Conservation (phyloP, 2,329 filamentous ascomycete species). For the Colletotrichum endophyticum region DNA sequence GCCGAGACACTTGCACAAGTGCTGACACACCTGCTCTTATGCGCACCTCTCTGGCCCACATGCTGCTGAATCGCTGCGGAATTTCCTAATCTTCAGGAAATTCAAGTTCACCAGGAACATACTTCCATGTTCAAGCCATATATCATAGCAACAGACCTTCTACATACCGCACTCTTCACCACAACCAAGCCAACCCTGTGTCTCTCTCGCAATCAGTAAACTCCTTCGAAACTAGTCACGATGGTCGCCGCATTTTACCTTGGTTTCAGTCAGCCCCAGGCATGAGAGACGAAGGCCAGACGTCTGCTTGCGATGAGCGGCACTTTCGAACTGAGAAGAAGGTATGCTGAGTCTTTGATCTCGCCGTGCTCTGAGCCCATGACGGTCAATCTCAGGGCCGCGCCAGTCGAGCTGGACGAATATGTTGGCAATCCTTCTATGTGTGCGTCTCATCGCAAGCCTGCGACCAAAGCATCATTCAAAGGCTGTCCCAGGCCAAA, state of each 20-base stretch:
- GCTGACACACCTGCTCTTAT: neutral
- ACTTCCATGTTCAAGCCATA: neutral
- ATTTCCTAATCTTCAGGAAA: neutral
- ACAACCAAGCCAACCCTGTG: neutral
- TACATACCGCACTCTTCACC: neutral
- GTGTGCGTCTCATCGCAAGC: neutral
- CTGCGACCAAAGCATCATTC: neutral
- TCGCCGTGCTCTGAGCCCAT: neutral
- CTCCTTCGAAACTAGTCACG: neutral
- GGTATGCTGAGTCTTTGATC: neutral
- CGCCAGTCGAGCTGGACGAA: neutral
- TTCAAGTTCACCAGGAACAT: neutral
- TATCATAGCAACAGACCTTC: neutral
- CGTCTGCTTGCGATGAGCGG: no score
- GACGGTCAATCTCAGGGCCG: neutral
- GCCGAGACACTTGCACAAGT: neutral
- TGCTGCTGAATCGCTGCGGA: neutral
- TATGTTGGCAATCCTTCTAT: neutral
- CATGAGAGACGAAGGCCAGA: neutral
- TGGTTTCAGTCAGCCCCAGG: neutral
- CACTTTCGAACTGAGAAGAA: no score
- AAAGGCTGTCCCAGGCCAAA: neutral
- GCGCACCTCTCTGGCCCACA: neutral
- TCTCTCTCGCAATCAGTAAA: neutral
- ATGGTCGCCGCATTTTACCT: neutral